A percentile compares a stretch with the other conserved stretches of the same genome.
These are phyloP conservation scores for Jackrogersella minutella DNA, from an alignment of 495 filamentous ascomycete genomes.

Conservation along the genomic window DNA sequence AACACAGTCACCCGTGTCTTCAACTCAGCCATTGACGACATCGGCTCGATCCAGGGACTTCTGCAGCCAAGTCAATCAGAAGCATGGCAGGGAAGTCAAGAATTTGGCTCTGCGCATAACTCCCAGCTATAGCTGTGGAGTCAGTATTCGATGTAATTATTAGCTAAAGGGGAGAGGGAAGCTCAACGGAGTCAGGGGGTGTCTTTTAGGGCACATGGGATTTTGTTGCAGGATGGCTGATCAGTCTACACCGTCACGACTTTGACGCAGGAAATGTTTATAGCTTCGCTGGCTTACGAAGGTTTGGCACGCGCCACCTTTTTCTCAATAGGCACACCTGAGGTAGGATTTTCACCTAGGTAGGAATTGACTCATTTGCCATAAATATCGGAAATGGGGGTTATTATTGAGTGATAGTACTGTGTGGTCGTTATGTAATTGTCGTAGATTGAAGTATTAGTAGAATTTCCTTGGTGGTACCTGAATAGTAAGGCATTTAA, in stretches of 20 bases:
- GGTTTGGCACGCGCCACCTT: slow-evolving; percentile 27
- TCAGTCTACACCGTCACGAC: background rate
- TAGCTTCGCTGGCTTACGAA: slow-evolving; percentile 13
- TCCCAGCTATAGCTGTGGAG: background rate
- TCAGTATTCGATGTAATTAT: slow-evolving; percentile 21
- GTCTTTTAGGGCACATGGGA: slow-evolving; percentile 1
- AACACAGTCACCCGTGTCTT: slow-evolving; percentile 69
- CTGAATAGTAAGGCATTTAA: no score
- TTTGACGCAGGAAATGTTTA: slow-evolving; percentile 18
- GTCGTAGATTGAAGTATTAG: no score
- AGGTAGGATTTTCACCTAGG: slow-evolving; percentile 10
- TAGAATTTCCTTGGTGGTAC: background rate
- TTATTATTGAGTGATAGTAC: background rate
- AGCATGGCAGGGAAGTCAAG: background rate
- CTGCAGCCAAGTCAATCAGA: slow-evolving; percentile 41
- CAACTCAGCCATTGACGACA: slow-evolving; percentile 82
- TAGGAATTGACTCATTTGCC: slow-evolving; percentile 15
- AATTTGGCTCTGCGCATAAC: background rate
- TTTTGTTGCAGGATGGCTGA: slow-evolving; percentile 1
- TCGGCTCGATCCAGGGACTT: slow-evolving; percentile 70
- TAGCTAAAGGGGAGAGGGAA: slow-evolving; percentile 5
- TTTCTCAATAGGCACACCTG: slow-evolving; percentile 5
- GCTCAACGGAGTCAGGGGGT: background rate
- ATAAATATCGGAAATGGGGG: slow-evolving; percentile 10
- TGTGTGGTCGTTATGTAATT: background rate